These are phyloP conservation scores for Gentiana straminea DNA, from an alignment of 257 asterid genomes.

Conservation along the genomic window DNA sequence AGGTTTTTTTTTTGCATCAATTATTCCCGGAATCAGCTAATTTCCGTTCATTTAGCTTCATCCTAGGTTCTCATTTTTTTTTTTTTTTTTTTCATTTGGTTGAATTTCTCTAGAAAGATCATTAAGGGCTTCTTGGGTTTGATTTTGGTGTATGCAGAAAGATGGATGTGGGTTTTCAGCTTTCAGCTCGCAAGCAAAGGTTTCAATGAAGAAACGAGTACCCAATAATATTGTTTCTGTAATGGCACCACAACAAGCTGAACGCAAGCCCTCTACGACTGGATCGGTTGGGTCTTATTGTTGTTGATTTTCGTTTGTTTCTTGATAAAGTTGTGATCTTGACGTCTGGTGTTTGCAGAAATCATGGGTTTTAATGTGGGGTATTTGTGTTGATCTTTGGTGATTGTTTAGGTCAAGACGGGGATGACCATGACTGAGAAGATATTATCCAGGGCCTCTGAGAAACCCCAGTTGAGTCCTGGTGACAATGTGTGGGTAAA, in stretches of 20 bases:
- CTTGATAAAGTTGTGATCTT: conserved; percentile 6
- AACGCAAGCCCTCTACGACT: conserved; percentile 62
- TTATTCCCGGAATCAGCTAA: not conserved
- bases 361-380: conserved; percentile 15
- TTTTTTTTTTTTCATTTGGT: not conserved
- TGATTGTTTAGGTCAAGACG: conserved; percentile 54
- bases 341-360: not conserved
- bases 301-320: not conserved
- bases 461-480: conserved; percentile 59
- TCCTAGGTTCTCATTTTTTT: not conserved
- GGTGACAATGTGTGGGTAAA: conserved; percentile 94
- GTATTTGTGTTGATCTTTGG: conserved; percentile 9
- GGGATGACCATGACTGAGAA: conserved; percentile 95
- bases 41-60: no score
- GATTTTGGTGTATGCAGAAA: conserved; percentile 31
- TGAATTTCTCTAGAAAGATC: not conserved
- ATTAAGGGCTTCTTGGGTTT: conserved; percentile 3
- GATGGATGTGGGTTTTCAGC: conserved; percentile 45
- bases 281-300: conserved; percentile 42
- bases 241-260: conserved; percentile 72
- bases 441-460: conserved; percentile 74
- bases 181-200: conserved; percentile 32
- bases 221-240: conserved; percentile 53
- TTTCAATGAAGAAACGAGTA: conserved; percentile 32
- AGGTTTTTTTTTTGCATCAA: conserved; percentile 21